A percentile compares a stretch with the other conserved stretches of the same genome.
phyloP scores from a whole-genome alignment of 2,329 filamentous ascomycete genomes.

The Nannizziopsis arthrosporioides region DNA sequence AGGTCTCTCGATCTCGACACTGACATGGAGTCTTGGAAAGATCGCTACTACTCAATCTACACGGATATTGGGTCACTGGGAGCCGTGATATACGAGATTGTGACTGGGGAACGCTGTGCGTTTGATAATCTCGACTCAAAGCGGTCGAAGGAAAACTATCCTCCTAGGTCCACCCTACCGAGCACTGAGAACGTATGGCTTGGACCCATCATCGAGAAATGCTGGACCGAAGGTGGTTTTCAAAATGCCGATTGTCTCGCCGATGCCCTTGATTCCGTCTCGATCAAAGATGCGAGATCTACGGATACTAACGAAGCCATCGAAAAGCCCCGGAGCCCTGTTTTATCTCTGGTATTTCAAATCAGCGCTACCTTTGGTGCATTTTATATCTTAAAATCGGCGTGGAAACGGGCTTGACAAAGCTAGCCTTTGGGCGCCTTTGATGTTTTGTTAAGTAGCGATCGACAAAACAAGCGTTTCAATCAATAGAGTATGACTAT shows the following conservation, averaged over 20 bases:
- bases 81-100: slow-evolving; percentile 23
- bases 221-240: slow-evolving; percentile 15
- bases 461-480: no score
- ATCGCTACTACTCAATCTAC: slow-evolving; percentile 20
- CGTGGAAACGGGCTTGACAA: no score
- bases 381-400: no score
- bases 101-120: slow-evolving; percentile 18
- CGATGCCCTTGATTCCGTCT: no score
- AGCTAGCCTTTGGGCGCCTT: no score
- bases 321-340: no score
- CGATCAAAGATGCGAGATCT: no score
- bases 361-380: no score
- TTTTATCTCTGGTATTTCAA: no score
- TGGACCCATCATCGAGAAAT: slow-evolving; percentile 20
- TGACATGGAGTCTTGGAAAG: slow-evolving; percentile 21
- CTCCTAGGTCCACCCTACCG: slow-evolving; percentile 16
- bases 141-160: slow-evolving; percentile 10
- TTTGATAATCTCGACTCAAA: slow-evolving; percentile 17
- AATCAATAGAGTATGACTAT: no score
- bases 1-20: slow-evolving; percentile 8
- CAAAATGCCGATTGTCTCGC: not conserved
- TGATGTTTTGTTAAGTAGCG: no score
- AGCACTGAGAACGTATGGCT: slow-evolving; percentile 21
- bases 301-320: no score
- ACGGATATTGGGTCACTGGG: slow-evolving; percentile 26